Conservation (phyloP, 2,329 filamentous ascomycete species). For the Incumbomyces lentus region DNA sequence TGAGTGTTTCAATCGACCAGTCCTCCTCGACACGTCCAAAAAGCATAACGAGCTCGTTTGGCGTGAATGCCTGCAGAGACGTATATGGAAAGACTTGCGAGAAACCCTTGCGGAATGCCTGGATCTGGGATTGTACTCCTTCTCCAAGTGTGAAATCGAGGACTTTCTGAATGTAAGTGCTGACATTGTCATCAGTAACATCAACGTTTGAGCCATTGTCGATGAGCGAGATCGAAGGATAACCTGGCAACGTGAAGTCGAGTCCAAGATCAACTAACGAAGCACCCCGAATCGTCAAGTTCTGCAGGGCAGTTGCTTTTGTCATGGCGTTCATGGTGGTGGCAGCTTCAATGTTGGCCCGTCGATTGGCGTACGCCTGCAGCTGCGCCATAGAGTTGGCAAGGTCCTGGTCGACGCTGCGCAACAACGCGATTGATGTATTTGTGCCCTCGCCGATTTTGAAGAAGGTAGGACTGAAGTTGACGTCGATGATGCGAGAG, state of each 20-base stretch:
- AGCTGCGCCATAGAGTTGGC: conserved; percentile 77
- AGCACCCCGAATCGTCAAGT: conserved; percentile 64
- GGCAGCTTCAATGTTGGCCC: conserved; percentile 71
- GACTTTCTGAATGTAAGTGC: conserved; percentile 74
- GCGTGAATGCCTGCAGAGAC: conserved; percentile 84
- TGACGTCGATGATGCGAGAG: conserved; percentile 92
- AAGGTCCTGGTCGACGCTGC: conserved; percentile 75
- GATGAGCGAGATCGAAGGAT: conserved; percentile 73
- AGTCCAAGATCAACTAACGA: conserved; percentile 77
- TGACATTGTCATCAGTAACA: conserved; percentile 88
- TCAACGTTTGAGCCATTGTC: conserved; percentile 61
- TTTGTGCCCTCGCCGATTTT: conserved; percentile 73
- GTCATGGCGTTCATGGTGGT: conserved; percentile 53
- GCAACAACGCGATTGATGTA: conserved; percentile 80
- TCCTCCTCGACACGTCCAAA: conserved; percentile 91
- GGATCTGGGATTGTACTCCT: conserved; percentile 78
- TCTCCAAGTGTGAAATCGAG: conserved; percentile 84
- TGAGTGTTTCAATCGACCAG: conserved; percentile 93
- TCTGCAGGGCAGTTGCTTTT: conserved; percentile 59
- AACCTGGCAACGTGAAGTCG: conserved; percentile 91
- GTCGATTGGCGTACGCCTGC: conserved; percentile 74
- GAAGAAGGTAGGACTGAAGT: conserved; percentile 97
- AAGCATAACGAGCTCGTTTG: conserved; percentile 85
- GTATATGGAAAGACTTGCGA: conserved; percentile 94
- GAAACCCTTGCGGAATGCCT: conserved; percentile 84